A percentile compares a stretch with the other conserved stretches of the same genome.
Conservation (phyloP, 2,329 filamentous ascomycete genomes). For the Colletotrichum sp. region DNA sequence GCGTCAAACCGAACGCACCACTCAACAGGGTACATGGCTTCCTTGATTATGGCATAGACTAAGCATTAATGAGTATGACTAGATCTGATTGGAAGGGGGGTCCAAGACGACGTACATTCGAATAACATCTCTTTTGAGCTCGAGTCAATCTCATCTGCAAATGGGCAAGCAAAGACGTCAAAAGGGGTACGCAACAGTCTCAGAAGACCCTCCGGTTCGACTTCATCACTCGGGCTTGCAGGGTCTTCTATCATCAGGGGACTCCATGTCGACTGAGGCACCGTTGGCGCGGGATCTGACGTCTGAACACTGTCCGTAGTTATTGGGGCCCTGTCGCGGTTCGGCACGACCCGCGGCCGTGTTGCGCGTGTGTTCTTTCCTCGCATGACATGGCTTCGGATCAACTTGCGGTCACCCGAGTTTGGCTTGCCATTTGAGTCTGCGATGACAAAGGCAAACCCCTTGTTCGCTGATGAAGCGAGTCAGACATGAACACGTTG, state of each 20-base stretch:
- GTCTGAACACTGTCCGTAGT: background rate
- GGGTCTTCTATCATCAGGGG: background rate
- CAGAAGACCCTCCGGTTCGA: background rate
- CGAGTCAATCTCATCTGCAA: constrained; percentile 14
- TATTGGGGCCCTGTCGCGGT: background rate
- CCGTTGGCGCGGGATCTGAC: no score
- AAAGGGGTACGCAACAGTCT: background rate
- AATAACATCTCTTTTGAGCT: background rate
- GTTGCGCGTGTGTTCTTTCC: constrained; percentile 13
- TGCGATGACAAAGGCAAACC: constrained; percentile 32
- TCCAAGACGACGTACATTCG: background rate
- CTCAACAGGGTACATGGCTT: constrained; percentile 32
- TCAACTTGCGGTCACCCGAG: constrained; percentile 27
- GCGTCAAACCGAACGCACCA: constrained; percentile 29
- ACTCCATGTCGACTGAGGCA: background rate
- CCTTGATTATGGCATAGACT: constrained; percentile 9
- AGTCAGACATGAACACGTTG: background rate
- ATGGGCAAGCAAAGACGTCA: constrained; percentile 29
- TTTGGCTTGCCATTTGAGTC: constrained; percentile 27
- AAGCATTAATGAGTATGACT: background rate
- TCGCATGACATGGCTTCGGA: constrained; percentile 23
- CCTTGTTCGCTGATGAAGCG: constrained; percentile 5
- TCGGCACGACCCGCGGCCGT: background rate
- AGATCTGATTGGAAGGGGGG: background rate
- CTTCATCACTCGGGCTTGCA: background rate